Base-by-base conservation (phyloP, 1,284 basidiomycete species). In the Puccinia brachypodii region DNA sequence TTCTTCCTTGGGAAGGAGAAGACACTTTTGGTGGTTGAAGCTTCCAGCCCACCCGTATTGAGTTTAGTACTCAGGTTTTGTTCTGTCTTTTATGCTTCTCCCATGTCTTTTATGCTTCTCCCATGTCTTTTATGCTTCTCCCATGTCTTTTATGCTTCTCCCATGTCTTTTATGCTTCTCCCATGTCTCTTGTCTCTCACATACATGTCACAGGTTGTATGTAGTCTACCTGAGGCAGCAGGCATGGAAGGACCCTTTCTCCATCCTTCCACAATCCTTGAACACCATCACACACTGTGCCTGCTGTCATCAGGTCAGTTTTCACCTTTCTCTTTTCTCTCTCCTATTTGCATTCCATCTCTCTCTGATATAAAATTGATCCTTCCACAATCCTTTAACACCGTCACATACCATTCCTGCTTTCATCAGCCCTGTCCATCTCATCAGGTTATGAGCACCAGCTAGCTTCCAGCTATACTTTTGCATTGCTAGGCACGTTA, bases 401-500 rank as follows among this genome's bases (percentile, higher is more conserved):
- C 47, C 14, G 47, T 50, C 47, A 50, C 47, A 19, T 22, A 50
- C 47, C 22, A 11, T 22, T 50, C 47, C 47, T 50, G 9, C 58
- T 62, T 25, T n/a, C 58, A 16, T 62, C n/a, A 13, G 16, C 22
- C 58, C 58, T 62, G 28, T 28, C 25, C 25, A 62, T 62, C 47
- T 50, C 47, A 66, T 66, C 56, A 58, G 56, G 56, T 58, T 58
- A 58, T 58, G 56, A 58, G 56, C 56, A 25, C n/a, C 56, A 58
- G n/a, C n/a, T 58, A 58, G 56, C 56, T 14, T n/a, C 9, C 14
- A 58, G n/a, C 56, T 25, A 58, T 25, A 25, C 14, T 22, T n/a
- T n/a, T 25, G 56, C 56, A 58, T 58, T n/a, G 56, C 19, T 13
- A n/a, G 13, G 56, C 19, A 58, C 56, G 47, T 50, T 50, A 50